A percentile compares a stretch with the other conserved stretches of the same genome.
Evolutionary conservation across 352 stramenopile genomes (phyloP).

Genomic region (Phytophthora melonis): DNA sequence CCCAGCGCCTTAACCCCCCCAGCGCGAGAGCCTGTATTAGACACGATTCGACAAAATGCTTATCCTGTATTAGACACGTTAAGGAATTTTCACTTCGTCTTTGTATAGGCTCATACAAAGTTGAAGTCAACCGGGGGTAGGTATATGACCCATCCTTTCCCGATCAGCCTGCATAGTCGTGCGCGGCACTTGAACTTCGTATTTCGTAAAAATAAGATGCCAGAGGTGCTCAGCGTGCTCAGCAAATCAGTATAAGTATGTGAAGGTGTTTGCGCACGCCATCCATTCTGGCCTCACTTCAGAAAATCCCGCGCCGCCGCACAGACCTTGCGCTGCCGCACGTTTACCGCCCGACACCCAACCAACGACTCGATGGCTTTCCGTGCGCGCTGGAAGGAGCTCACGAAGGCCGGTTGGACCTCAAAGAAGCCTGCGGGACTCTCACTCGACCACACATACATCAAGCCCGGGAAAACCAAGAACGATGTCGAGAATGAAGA

Average conservation of each 20-base stretch:
- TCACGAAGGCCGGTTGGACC: neutral
- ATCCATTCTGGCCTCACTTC: neutral
- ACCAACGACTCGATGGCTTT: neutral
- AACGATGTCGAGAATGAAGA: neutral
- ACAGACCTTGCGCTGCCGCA: neutral
- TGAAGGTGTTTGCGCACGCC: neutral
- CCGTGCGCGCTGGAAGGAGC: neutral
- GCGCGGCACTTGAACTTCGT: neutral
- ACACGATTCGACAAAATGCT: neutral
- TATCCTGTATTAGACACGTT: neutral
- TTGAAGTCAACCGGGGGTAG: neutral
- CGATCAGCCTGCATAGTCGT: neutral
- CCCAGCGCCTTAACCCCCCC: too few relatives aligned
- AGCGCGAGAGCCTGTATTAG: neutral
- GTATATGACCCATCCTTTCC: neutral
- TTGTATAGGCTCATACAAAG: neutral
- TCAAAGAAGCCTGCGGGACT: neutral
- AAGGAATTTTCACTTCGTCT: neutral
- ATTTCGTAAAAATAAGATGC: neutral
- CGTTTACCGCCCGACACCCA: neutral
- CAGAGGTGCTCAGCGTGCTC: neutral
- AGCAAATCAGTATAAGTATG: neutral
- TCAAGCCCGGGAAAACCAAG: neutral
- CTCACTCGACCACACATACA: neutral
- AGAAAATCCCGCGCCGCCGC: neutral